A percentile compares a stretch with the other conserved stretches of the same genome.
Conservation (phyloP, 176 grass and related monocot genomes). For the Hsuehochloa calcarea region DNA sequence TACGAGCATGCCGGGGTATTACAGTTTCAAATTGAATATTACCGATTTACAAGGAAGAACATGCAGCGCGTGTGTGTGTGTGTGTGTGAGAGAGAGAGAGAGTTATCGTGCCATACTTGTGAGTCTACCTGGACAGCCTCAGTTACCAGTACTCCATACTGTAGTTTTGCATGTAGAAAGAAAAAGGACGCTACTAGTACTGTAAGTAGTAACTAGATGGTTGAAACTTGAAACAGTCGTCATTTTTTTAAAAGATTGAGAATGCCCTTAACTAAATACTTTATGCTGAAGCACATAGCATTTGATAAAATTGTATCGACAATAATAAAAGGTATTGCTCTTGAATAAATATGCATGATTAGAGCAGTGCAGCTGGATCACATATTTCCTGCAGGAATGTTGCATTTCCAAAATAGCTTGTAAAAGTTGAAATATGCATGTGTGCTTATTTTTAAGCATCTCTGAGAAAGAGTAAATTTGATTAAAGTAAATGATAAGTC, state of each 20-base stretch:
- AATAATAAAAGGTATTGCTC: background rate
- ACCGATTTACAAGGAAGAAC: background rate
- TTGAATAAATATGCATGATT: slow-evolving; percentile 18
- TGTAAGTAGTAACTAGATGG: background rate
- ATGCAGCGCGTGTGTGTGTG: background rate
- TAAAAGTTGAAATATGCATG: background rate
- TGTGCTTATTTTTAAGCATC: background rate
- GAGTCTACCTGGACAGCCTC: background rate
- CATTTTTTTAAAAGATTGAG: background rate
- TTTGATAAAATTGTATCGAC: background rate
- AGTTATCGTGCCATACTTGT: background rate
- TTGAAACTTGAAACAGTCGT: slow-evolving; percentile 12
- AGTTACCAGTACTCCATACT: background rate
- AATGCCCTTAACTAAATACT: background rate
- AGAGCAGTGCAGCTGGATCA: background rate
- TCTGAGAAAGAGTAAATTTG: background rate
- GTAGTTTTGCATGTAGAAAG: slow-evolving; percentile 5
- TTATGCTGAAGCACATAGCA: background rate
- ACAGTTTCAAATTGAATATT: slow-evolving; percentile 3
- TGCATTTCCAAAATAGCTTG: background rate
- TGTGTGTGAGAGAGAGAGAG: slow-evolving; percentile 14
- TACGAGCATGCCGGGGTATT: too few relatives aligned
- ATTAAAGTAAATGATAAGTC: slow-evolving; percentile 17
- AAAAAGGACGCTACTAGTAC: background rate
- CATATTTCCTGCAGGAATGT: background rate